These are phyloP conservation scores for Pythium myriotylum DNA, from an alignment of 352 stramenopile species.

Conservation along the genomic window DNA sequence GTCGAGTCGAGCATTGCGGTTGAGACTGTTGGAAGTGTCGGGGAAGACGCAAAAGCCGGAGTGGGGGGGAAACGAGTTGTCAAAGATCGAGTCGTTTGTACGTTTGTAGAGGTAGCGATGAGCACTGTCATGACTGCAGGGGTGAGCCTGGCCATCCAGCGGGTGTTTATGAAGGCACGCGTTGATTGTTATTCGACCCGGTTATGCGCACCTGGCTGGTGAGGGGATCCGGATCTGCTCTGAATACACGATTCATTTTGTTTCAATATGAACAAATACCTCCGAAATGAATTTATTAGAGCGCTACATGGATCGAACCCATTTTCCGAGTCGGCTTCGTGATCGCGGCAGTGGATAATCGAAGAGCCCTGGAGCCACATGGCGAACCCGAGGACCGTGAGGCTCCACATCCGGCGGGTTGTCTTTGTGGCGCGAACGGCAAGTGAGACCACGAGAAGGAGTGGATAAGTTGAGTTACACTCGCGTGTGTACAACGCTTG, in stretches of 20 bases:
- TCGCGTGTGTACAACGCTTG: too few species aligned
- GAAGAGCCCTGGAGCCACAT: too few species aligned
- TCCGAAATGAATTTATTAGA: background rate
- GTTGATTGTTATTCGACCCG: background rate
- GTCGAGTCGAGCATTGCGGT: slow-evolving; percentile 17
- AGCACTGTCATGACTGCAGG: too few species aligned
- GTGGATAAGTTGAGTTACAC: too few species aligned
- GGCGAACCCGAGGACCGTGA: too few species aligned
- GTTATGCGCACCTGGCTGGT: too few species aligned
- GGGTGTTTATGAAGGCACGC: slow-evolving; percentile 19
- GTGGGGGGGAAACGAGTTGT: background rate
- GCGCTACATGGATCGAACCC: background rate
- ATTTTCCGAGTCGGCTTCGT: background rate
- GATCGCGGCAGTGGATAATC: background rate
- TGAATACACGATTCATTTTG: background rate
- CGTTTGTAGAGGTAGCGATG: too few species aligned
- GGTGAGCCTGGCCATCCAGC: background rate
- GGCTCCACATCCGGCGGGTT: too few species aligned
- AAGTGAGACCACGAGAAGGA: too few species aligned
- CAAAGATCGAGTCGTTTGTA: too few species aligned
- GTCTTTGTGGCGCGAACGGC: too few species aligned
- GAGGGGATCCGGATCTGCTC: too few species aligned
- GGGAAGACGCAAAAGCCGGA: background rate
- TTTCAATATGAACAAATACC: background rate
- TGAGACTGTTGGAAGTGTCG: background rate